Base-by-base conservation (phyloP, 139 green algal genomes). In the Nannochloris sp. region DNA sequence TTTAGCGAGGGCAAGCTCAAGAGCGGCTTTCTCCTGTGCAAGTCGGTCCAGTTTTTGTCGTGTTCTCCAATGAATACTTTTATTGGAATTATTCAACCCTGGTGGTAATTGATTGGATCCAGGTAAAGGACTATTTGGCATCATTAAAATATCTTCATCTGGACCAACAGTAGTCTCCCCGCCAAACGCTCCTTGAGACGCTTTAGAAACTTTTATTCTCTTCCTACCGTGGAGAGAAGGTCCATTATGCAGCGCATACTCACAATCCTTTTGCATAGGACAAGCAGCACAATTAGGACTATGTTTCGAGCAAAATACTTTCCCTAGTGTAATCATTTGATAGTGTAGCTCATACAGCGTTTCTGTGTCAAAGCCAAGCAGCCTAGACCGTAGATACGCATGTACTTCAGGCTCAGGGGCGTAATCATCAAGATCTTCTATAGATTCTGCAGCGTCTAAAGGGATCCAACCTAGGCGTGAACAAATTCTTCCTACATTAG, bases 311-410 rank as follows among this genome's bases (percentile, higher is more conserved):
- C 83, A 89, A 38, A 82, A 75, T 25, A 89, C 83, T 80, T 93
- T 95, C 24, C 87, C 88, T 35, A 96, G 82, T 0, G 89, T 95
- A 64, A 96, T 96, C 79, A 92, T 88, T 12, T 59, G 81, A 76
- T 96, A 95, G 78, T 96, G 89, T 51, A 96, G 81, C 84, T 96
- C 89, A 68, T 95, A 95, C n/a, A 96, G 75, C 3, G 73, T 81
- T 33, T 71, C 61, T 27, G 77, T 48, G 32, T 85, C 74, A 62
- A 87, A 85, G 3, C 72, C 56, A 54, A 81, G 78, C 44, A 89
- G 62, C 32, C 82, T 76, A 25, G 60, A 70, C 55, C 74, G 68
- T 57, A 87, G 67, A 29, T 84, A 90, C 30, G 68, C 73, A 61
- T 90, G 81, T 19, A 92, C 84, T 46, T 88, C 82, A 6, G 77